Evolutionary conservation across 108 stramenopile genomes (phyloP), one percentile per base, ranked within the genome.

Genomic region (Skeletonema potamos): DNA sequence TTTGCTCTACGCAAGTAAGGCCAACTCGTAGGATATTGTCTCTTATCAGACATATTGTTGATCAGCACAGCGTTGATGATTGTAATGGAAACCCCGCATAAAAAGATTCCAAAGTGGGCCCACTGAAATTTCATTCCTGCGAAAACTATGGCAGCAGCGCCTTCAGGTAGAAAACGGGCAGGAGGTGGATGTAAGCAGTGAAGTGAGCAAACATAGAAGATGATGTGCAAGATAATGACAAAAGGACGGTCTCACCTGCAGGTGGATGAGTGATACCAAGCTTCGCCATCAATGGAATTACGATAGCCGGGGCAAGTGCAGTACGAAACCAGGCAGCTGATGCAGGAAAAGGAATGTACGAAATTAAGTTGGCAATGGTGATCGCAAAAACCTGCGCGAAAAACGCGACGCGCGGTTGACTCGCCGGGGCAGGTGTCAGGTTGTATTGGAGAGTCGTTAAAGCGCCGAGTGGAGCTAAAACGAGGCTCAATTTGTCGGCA

Each of bases 21-120:
- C 85, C 85, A 86, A 64, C 70, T 85, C 9, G 76, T 83, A 24
- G 87, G 87, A 68, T 87, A 87, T 54, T 85, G 84, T 13, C 81
- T 70, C 62, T 81, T 85, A 12, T 76, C 66, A 64, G 54, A 81
- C 69, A 77, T 57, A 36, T 87, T 87, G 68, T 87, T 85, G 39
- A 85, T 59, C 13, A 85, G 27, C 5, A 74, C 73, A n/a, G 84
- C 87, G 2, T 64, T 62, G 24, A 74, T 33, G 17, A 73, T 64
- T 4, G 78, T 11, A 36, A 87, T 78, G 9, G 68, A 43, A 1
- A 82, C 58, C 0, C 68, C 78, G 27, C 75, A 13, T 4, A 86
- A 54, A 39, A 76, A 58, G 22, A 87, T 51, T 13, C 60, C 66
- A 11, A 72, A 58, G 24, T 70, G 54, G 6, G 51, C 62, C 56